Evolutionary conservation across 768 basidiomycete genomes (phyloP).

Genomic region (Epithele typhae): DNA sequence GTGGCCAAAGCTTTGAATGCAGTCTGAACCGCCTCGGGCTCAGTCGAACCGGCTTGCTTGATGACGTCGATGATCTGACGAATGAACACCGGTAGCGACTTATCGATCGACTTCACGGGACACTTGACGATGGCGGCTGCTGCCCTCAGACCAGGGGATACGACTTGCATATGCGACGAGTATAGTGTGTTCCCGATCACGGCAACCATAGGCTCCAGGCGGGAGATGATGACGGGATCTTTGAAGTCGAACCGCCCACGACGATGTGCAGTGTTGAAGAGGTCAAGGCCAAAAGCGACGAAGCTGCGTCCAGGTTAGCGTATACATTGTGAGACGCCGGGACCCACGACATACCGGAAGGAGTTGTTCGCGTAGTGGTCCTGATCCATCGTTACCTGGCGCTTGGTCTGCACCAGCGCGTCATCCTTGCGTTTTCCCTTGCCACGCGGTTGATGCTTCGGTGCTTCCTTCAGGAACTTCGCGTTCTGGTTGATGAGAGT

Average conservation of each 20-base stretch:
- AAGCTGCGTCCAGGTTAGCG: constrained; percentile 50
- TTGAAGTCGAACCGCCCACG: constrained; percentile 84
- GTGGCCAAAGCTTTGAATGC: constrained; percentile 83
- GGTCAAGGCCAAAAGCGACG: constrained; percentile 85
- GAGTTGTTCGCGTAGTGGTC: constrained; percentile 86
- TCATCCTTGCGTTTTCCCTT: constrained; percentile 43
- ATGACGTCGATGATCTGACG: constrained; percentile 82
- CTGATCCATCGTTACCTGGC: constrained; percentile 46
- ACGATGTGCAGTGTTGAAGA: constrained; percentile 84
- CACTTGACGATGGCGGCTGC: constrained; percentile 79
- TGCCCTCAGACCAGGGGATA: constrained; percentile 73
- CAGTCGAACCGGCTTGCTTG: constrained; percentile 77
- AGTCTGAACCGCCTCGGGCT: constrained; percentile 85
- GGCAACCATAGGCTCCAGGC: constrained; percentile 81
- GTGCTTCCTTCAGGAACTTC: constrained; percentile 68
- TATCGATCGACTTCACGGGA: constrained; percentile 69
- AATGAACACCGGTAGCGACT: constrained; percentile 78
- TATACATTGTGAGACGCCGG: neutral
- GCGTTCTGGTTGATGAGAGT: constrained; percentile 90
- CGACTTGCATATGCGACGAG: constrained; percentile 70
- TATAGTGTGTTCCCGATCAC: constrained; percentile 92
- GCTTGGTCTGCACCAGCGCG: constrained; percentile 75
- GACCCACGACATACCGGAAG: constrained; percentile 55
- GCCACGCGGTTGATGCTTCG: constrained; percentile 25
- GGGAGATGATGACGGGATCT: constrained; percentile 66